phyloP scores from a whole-genome alignment of 768 basidiomycete species.

The Fibroporia radiculosa region DNA sequence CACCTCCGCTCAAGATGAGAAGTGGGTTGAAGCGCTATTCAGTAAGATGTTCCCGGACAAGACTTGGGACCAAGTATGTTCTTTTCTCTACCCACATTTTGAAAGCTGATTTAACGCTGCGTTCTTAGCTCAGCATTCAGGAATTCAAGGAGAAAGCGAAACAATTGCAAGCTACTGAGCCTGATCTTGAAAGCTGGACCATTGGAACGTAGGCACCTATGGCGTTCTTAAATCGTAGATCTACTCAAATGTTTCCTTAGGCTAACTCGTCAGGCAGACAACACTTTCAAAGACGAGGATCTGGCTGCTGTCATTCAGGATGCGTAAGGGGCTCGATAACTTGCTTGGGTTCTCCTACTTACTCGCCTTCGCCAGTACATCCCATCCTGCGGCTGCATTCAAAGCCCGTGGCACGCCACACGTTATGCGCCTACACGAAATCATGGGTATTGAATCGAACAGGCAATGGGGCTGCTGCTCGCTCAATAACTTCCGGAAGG shows the following conservation, averaged over 20 bases:
- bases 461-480: conserved; percentile 77
- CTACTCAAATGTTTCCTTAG: too few relatives aligned
- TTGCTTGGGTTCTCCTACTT: background rate
- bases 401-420: conserved; percentile 67
- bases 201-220: conserved; percentile 44
- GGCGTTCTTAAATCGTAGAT: too few relatives aligned
- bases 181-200: conserved; percentile 54
- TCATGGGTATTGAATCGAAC: conserved; percentile 78
- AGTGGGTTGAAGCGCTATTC: conserved; percentile 54
- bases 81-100: background rate
- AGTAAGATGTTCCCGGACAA: conserved; percentile 46
- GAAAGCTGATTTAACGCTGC: background rate
- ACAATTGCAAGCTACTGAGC: conserved; percentile 32
- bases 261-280: conserved; percentile 51
- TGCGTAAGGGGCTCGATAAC: conserved; percentile 40
- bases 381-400: conserved; percentile 66
- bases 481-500: conserved; percentile 76
- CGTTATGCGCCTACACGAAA: conserved; percentile 67
- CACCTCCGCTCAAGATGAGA: conserved; percentile 61
- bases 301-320: conserved; percentile 59
- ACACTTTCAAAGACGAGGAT: conserved; percentile 60
- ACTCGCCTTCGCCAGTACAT: conserved; percentile 39
- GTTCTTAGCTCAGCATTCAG: conserved; percentile 25
- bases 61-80: conserved; percentile 30
- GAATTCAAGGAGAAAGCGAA: conserved; percentile 47